Percentiles rank a stretch among this genome's conserved stretches.
These are phyloP conservation scores for Wallemia mellicola DNA, from an alignment of 1,284 basidiomycete species.

Conservation along the genomic window DNA sequence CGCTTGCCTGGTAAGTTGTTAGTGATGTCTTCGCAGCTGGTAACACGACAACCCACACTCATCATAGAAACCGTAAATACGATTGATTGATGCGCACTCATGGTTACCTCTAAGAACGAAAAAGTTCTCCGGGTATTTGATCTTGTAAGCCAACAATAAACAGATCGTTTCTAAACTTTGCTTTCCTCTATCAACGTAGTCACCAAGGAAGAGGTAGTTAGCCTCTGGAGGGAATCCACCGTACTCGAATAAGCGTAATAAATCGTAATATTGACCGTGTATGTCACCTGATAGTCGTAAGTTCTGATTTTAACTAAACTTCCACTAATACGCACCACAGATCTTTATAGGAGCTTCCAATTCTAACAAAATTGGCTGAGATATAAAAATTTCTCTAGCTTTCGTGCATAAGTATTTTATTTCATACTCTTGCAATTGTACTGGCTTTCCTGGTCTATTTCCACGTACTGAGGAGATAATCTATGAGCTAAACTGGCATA, in stretches of 20 bases:
- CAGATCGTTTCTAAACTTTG: slow-evolving; percentile 83
- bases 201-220: slow-evolving; percentile 81
- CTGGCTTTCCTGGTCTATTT: slow-evolving; percentile 73
- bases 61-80: slow-evolving; percentile 89
- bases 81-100: slow-evolving; percentile 78
- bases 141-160: slow-evolving; percentile 70
- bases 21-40: slow-evolving; percentile 1
- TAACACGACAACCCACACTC: slow-evolving; percentile 35
- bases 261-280: slow-evolving; percentile 83
- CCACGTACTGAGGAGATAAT: slow-evolving; percentile 35
- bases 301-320: neutral
- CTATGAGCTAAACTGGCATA: slow-evolving; percentile 1
- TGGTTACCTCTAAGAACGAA: slow-evolving; percentile 84
- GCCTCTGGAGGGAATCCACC: slow-evolving; percentile 86
- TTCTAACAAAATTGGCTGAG: slow-evolving; percentile 76
- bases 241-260: slow-evolving; percentile 75
- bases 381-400: slow-evolving; percentile 83
- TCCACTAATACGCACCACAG: slow-evolving; percentile 34
- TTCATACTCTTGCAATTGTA: slow-evolving; percentile 79
- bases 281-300: slow-evolving; percentile 38
- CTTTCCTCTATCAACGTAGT: slow-evolving; percentile 85
- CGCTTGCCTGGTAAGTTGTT: slow-evolving; percentile 41
- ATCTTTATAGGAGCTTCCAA: slow-evolving; percentile 91
- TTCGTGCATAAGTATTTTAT: slow-evolving; percentile 87
- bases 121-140: slow-evolving; percentile 96